These are phyloP conservation scores for Trametes cingulata DNA, from an alignment of 768 basidiomycete species.

Conservation along the genomic window DNA sequence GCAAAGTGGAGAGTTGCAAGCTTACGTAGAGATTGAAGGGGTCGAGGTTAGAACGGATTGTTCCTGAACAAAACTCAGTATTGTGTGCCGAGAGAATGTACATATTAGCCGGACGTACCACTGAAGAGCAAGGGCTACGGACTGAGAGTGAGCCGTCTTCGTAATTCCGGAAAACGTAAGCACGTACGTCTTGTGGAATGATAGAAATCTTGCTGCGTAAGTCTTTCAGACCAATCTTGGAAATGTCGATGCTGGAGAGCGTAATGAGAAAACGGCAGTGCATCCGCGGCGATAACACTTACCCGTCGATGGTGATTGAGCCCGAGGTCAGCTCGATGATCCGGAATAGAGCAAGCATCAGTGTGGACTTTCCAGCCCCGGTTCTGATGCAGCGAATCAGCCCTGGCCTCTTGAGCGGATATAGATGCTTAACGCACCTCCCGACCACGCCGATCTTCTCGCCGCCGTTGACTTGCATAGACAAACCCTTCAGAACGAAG, in stretches of 20 bases:
- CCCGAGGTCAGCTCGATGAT: slow-evolving; percentile 68
- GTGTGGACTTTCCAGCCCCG: slow-evolving; percentile 62
- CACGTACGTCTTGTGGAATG: slow-evolving; percentile 66
- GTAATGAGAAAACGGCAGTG: too few species aligned
- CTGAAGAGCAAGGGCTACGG: slow-evolving; percentile 56
- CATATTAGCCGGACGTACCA: slow-evolving; percentile 41
- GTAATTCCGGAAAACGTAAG: slow-evolving; percentile 12
- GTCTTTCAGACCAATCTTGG: slow-evolving; percentile 64
- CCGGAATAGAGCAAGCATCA: slow-evolving; percentile 66
- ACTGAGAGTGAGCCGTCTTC: background rate
- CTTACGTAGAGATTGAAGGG: slow-evolving; percentile 53
- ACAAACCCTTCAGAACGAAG: slow-evolving; percentile 65
- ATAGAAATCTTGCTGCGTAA: slow-evolving; percentile 61
- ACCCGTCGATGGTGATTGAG: slow-evolving; percentile 65
- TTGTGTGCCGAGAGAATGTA: background rate
- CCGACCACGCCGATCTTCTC: slow-evolving; percentile 84
- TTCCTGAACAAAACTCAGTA: slow-evolving; percentile 36
- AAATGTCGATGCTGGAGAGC: slow-evolving; percentile 55
- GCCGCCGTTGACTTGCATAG: slow-evolving; percentile 57
- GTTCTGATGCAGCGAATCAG: slow-evolving; percentile 31
- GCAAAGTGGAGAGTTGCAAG: slow-evolving; percentile 21
- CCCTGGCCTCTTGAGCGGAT: too few species aligned
- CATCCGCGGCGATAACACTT: too few species aligned
- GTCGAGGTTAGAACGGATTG: slow-evolving; percentile 58
- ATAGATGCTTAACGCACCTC: slow-evolving; percentile 30